A percentile compares a stretch with the other conserved stretches of the same genome.
Evolutionary conservation across 1,284 basidiomycete genomes (phyloP).

Genomic region (Earliella scabrosa): DNA sequence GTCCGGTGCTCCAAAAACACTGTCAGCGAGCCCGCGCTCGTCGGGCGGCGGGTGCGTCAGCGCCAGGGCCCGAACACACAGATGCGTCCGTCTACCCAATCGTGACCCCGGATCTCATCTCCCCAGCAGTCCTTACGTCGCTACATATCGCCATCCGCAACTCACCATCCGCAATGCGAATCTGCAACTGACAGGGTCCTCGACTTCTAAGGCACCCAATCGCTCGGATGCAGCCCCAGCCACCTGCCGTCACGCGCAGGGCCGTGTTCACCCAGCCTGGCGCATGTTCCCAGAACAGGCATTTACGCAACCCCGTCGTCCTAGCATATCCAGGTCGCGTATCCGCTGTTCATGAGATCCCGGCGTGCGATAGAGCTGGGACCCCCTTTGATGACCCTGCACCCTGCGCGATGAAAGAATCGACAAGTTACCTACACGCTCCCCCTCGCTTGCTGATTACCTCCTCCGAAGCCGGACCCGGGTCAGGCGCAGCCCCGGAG

Average conservation of each 20-base stretch:
- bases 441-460: neutral
- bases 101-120: constrained; percentile 21
- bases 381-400: no score
- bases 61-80: neutral
- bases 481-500: neutral
- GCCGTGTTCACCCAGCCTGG: neutral
- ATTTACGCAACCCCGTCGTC: neutral
- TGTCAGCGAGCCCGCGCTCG: neutral
- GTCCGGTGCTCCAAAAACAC: neutral
- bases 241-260: neutral
- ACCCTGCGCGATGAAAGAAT: neutral
- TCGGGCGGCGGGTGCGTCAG: constrained; percentile 1
- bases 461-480: neutral
- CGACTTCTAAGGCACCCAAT: neutral
- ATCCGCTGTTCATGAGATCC: no score
- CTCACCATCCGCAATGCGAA: neutral
- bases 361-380: no score
- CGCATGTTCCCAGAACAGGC: neutral
- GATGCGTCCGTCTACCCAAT: constrained; percentile 1
- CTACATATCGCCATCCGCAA: neutral
- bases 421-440: no score
- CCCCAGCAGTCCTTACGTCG: neutral
- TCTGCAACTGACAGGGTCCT: neutral
- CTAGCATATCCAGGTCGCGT: neutral
- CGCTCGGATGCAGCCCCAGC: no score